Conservation (phyloP, 148 eudicot genomes). For the Chenopodium album region DNA sequence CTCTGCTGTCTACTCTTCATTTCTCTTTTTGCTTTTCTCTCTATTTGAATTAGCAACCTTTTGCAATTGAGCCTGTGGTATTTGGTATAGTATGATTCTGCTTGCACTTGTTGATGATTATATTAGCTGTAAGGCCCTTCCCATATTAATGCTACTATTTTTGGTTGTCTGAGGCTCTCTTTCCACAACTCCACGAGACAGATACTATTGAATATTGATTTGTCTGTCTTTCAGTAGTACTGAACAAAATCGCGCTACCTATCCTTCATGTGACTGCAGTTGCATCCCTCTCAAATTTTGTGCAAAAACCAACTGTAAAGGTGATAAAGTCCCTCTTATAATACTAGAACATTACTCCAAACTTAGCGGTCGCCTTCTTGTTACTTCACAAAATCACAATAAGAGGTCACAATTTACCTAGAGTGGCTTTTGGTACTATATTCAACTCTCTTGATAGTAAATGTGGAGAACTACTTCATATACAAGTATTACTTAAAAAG, state of each 20-base stretch:
- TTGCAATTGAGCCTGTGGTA: too few relatives aligned
- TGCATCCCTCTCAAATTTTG: slow-evolving; percentile 71
- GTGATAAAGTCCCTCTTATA: slow-evolving; percentile 32
- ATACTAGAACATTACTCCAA: not conserved
- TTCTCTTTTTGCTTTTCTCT: too few relatives aligned
- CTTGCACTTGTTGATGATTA: not conserved
- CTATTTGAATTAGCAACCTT: too few relatives aligned
- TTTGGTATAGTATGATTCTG: not conserved
- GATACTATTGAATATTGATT: not conserved
- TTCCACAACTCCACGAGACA: not conserved
- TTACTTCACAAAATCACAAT: not conserved
- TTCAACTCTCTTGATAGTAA: not conserved
- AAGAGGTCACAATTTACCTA: not conserved
- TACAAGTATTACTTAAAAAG: not conserved
- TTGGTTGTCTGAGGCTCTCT: not conserved
- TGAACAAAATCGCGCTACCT: slow-evolving; percentile 65
- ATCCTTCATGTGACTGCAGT: slow-evolving; percentile 73
- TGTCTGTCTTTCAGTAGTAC: slow-evolving; percentile 51
- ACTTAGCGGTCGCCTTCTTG: too few relatives aligned
- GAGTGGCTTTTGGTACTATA: not conserved
- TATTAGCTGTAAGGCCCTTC: not conserved
- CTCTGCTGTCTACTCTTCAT: too few relatives aligned
- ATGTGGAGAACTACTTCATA: not conserved
- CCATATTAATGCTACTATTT: not conserved
- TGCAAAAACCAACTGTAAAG: slow-evolving; percentile 70